Conservation (phyloP, 1,139 yeast species). For the Petasospora rhodanensis region DNA sequence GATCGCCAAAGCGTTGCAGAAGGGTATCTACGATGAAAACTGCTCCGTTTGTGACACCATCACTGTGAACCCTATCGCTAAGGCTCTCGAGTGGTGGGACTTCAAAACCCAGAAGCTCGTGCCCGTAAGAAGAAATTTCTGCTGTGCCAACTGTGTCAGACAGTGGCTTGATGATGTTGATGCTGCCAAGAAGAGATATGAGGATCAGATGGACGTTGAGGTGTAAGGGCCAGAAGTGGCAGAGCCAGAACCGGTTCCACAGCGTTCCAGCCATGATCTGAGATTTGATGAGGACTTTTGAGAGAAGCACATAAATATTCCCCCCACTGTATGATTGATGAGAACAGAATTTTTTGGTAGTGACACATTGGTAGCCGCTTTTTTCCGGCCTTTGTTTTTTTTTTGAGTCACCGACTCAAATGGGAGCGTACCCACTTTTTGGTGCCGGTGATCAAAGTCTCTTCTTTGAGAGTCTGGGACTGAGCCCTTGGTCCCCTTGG, state of each 20-base stretch:
- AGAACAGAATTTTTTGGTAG: too few relatives aligned
- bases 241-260: not conserved
- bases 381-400: too few relatives aligned
- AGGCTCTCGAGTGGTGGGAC: constrained; percentile 61
- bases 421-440: too few relatives aligned
- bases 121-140: constrained; percentile 43
- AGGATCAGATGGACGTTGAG: not conserved
- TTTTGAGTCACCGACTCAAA: too few relatives aligned
- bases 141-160: constrained; percentile 39
- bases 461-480: too few relatives aligned
- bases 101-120: constrained; percentile 36
- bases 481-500: too few relatives aligned
- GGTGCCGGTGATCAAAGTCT: too few relatives aligned
- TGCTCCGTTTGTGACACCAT: constrained; percentile 46
- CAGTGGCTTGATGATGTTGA: constrained; percentile 28
- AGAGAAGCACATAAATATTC: not conserved
- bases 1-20: constrained; percentile 40
- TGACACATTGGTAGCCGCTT: too few relatives aligned
- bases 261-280: constrained; percentile 1
- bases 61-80: constrained; percentile 48
- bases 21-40: constrained; percentile 40
- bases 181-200: constrained; percentile 5
- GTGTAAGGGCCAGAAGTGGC: not conserved
- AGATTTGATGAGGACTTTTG: constrained; percentile 5
- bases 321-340: too few relatives aligned